Base-by-base conservation (phyloP, 257 asterid genomes). In the Penstemon davidsonii region DNA sequence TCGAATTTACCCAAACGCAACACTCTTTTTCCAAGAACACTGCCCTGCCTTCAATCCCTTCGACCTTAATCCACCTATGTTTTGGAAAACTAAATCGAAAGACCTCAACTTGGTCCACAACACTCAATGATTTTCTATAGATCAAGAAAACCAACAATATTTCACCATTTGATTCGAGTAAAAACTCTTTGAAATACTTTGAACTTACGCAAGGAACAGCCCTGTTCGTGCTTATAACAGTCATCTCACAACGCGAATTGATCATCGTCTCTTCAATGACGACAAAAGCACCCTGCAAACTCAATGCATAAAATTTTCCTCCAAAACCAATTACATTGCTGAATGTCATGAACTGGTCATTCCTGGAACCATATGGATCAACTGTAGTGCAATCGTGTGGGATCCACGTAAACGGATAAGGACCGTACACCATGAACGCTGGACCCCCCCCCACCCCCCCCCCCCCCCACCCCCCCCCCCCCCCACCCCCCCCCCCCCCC, bases 261-360 rank as follows among this genome's bases (percentile, higher is more conserved):
- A 47, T 46, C 60, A 25, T 1, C 33, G 33, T 25, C 33, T 62
- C 74, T 55, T 76, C 68, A 43, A 73, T 49, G 1, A 79, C 70
- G 44, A 68, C 82, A 3, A 82, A 70, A n/a, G 76, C 52, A 6
- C 84, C 84, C 41, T 82, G 80, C 76, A 73, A 50, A 64, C 74
- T 80, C 25, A 72, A 33, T 11, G 78, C 83, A 61, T 77, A 77
- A 33, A 79, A 74, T 52, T 75, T 77, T 5, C 78, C 77, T 9
- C 69, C 33, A 43, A 50, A 77, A 4, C 58, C 43, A 39, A 72
- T 62, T 8, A 69, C 74, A 64, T 66, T 74, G n/a, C 71, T 58
- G 71, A 82, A 82, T 64, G 19, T 52, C 72, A 76, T 74, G 18
- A 45, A 6, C 12, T 77, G 57, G 10, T 40, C 33, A 25, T 25